Base-by-base conservation (phyloP, 1,284 basidiomycete genomes). In the Microbotryomycetes sp. region DNA sequence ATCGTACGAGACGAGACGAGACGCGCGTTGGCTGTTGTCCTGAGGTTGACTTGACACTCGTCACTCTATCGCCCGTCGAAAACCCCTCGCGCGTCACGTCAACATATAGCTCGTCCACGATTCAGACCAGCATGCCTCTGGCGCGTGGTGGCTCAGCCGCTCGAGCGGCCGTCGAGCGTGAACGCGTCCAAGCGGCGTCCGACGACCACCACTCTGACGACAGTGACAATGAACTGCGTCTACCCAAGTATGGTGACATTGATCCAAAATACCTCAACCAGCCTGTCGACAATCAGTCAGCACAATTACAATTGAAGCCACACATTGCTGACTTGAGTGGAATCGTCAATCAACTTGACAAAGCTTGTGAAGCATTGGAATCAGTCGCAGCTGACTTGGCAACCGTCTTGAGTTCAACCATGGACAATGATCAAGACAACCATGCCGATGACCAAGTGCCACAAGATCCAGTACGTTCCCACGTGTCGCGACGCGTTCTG, bases 261-360 rank as follows among this genome's bases (percentile, higher is more conserved):
- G 14, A 52, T 16, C 6, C 12, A 12, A 49, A 60, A 32, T 66
- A 64, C 56, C 52, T 66, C 26, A 68, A 68, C 64, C 32, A 51
- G 22, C 55, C 60, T 1, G 28, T 68, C 59, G 61, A 68, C 55
- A 22, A 48, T 5, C 30, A 47, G 19, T 60, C 61, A 29, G 62
- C 59, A 23, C 60, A 58, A 14, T 22, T 50, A 3, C 56, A 54
- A 30, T 36, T 66, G 16, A 55, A 56, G 28, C 4, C 6, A 5
- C 26, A 62, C 50, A 16, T 58, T 19, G 31, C 23, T 2, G 32
- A 54, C 7, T 47, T 64, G 15, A 42, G 31, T 0, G 4, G 14
- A 4, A 4, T 59, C 36, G 22, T 19, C 30, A 57, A 48, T 36
- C 12, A 52, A 6, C 46, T 68, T 30, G 9, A n/a, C 2, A 45